Base-by-base conservation (phyloP, 2,329 filamentous ascomycete genomes). In the Colletotrichum viniferum region DNA sequence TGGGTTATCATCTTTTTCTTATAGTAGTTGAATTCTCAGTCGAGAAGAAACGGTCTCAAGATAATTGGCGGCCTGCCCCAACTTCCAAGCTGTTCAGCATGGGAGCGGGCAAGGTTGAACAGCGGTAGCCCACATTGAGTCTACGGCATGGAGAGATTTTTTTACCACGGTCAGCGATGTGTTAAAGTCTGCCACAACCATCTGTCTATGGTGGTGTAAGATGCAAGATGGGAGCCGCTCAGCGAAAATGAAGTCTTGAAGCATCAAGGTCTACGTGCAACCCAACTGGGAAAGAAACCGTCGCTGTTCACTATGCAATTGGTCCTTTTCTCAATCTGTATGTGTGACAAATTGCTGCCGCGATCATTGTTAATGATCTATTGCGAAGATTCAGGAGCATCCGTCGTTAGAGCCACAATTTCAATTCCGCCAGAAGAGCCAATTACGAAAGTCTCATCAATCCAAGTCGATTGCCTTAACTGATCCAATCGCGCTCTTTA, bases 31-130 rank as follows among this genome's bases (percentile, higher is more conserved):
- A 3, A 9, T 18, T 9, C 36, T 38, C 7, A 3, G 36, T 18
- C 36, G 16, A 38, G 16, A 36, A 36, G 2, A 9, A 38, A n/a
- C n/a, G n/a, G 36, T 38, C 0, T 38, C 16, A 18, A 0, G 36
- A 1, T 5, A 1, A 10, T 43, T 43, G 38, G 38, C 8, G 8
- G 0, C 3, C 38, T n/a, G 16, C 0, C 16, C 36, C 16, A 0
- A n/a, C 38, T 43, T 43, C 16, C 16, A 1, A 18, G 38, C 38
- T 43, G 4, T 43, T n/a, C 1, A 18, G 16, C 36, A 38, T 0
- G 0, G 36, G 1, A 5, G 36, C 8, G 16, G 1, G 36, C 16
- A 1, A 10, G 8, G 9, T 43, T 43, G 38, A n/a, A 43, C 2
- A 43, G 38, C 18, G 38, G 38, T 10, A n/a, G 38, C 1, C 18